Percentiles rank a stretch among this genome's conserved stretches.
These are phyloP conservation scores for Salvia splendens DNA, from an alignment of 257 asterid species.

Conservation along the genomic window DNA sequence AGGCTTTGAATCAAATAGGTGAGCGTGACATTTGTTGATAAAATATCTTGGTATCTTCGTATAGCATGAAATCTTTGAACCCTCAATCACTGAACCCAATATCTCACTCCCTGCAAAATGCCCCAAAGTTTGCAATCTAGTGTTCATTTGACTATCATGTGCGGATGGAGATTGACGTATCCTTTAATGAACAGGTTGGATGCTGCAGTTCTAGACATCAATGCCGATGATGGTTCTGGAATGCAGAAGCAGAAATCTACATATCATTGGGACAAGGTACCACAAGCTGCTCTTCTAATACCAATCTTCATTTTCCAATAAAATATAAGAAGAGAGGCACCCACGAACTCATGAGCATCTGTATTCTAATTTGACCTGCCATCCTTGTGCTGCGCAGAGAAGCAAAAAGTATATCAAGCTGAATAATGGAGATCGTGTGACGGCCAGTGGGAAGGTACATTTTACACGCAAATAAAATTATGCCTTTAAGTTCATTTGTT, in stretches of 20 bases:
- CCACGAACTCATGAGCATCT: constrained; percentile 2
- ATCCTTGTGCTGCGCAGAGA: constrained; percentile 59
- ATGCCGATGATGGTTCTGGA: constrained; percentile 77
- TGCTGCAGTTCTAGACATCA: constrained; percentile 84
- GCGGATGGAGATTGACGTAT: constrained; percentile 7
- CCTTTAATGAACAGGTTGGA: constrained; percentile 62
- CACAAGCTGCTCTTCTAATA: constrained; percentile 12
- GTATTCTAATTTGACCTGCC: constrained; percentile 16
- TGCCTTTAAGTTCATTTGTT: not conserved
- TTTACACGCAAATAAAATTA: not conserved
- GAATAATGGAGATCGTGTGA: constrained; percentile 91
- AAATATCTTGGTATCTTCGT: constrained; percentile 1
- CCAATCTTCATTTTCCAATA: not conserved
- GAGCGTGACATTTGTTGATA: constrained; percentile 15
- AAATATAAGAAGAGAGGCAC: constrained; percentile 1
- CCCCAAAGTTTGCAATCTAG: constrained; percentile 5
- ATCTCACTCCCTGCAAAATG: constrained; percentile 16
- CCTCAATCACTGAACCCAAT: not conserved
- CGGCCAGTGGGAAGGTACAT: constrained; percentile 94
- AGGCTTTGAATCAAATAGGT: constrained; percentile 82
- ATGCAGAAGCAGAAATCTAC: constrained; percentile 72
- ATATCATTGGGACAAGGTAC: constrained; percentile 97
- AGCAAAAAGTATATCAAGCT: constrained; percentile 89
- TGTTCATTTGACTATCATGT: not conserved
- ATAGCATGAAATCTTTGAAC: constrained; percentile 3